These are phyloP conservation scores for Xylaria sp. DNA, from an alignment of 2,329 filamentous ascomycete genomes.

Conservation along the genomic window DNA sequence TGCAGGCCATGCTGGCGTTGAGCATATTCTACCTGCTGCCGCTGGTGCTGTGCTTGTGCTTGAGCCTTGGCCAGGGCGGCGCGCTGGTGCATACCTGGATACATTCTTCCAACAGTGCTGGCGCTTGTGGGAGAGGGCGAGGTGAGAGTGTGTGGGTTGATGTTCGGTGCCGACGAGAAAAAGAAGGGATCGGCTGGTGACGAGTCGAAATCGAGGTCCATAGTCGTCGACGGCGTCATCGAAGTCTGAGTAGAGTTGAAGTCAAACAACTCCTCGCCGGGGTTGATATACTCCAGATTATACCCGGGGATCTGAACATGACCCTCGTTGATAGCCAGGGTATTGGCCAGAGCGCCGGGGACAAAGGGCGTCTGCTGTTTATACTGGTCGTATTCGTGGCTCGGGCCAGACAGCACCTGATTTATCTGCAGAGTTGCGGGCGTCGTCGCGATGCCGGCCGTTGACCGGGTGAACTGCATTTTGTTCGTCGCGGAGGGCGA, in stretches of 20 bases:
- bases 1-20: constrained; percentile 54
- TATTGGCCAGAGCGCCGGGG: constrained; percentile 81
- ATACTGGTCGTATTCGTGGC: constrained; percentile 94
- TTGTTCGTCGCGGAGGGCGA: constrained; percentile 67
- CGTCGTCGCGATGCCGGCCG: constrained; percentile 64
- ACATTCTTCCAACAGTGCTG: constrained; percentile 76
- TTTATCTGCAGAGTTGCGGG: constrained; percentile 64
- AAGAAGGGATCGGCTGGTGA: constrained; percentile 65
- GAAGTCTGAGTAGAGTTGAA: constrained; percentile 72
- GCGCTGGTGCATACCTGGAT: constrained; percentile 92
- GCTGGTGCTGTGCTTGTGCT: constrained; percentile 21
- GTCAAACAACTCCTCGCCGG: constrained; percentile 75
- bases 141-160: constrained; percentile 81
- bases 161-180: constrained; percentile 67
- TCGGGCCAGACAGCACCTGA: constrained; percentile 79
- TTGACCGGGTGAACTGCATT: constrained; percentile 62
- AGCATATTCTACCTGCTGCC: constrained; percentile 19
- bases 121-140: constrained; percentile 60
- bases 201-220: constrained; percentile 74
- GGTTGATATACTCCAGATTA: constrained; percentile 65
- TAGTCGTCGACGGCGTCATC: constrained; percentile 69
- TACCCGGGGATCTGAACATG: constrained; percentile 65
- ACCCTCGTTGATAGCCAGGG: constrained; percentile 79
- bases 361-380: constrained; percentile 95
- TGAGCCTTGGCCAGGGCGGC: constrained; percentile 79